A percentile compares a stretch with the other conserved stretches of the same genome.
Evolutionary conservation across 345 rosid species (phyloP).

Genomic region (Hibiscus tridactylites): DNA sequence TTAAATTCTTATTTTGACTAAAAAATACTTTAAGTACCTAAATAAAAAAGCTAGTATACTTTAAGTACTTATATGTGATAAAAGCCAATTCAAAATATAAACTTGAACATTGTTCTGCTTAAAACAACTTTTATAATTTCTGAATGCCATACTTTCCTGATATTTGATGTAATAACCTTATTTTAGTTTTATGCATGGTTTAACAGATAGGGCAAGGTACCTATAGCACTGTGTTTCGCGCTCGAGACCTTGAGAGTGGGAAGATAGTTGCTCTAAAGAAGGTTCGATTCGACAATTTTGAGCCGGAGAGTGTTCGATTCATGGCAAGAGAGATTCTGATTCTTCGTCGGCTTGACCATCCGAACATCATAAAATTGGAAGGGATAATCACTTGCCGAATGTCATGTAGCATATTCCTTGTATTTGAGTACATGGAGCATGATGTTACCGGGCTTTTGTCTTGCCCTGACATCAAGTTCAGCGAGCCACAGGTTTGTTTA

Average conservation of each 20-base stretch:
- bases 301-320: conserved; percentile 95
- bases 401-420: conserved; percentile 79
- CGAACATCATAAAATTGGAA: conserved; percentile 79
- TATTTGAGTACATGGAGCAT: conserved; percentile 98
- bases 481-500: conserved; percentile 73
- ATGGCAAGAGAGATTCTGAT: conserved; percentile 97
- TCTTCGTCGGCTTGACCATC: conserved; percentile 82
- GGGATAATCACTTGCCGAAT: conserved; percentile 78
- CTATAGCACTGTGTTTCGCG: conserved; percentile 89
- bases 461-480: conserved; percentile 33
- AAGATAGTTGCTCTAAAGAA: conserved; percentile 87
- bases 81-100: not conserved
- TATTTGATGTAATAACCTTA: not conserved
- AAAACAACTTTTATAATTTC: not conserved
- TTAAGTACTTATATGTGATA: too few relatives aligned
- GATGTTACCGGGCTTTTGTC: conserved; percentile 78
- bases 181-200: conserved; percentile 3
- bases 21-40: too few relatives aligned
- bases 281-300: conserved; percentile 89
- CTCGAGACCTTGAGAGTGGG: conserved; percentile 67
- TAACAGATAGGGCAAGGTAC: conserved; percentile 94
- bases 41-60: too few relatives aligned
- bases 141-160: not conserved
- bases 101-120: not conserved
- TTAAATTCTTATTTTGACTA: too few relatives aligned